A percentile compares a stretch with the other conserved stretches of the same genome.
Evolutionary conservation across 352 stramenopile genomes (phyloP).

Genomic region (Pythium periplocum): DNA sequence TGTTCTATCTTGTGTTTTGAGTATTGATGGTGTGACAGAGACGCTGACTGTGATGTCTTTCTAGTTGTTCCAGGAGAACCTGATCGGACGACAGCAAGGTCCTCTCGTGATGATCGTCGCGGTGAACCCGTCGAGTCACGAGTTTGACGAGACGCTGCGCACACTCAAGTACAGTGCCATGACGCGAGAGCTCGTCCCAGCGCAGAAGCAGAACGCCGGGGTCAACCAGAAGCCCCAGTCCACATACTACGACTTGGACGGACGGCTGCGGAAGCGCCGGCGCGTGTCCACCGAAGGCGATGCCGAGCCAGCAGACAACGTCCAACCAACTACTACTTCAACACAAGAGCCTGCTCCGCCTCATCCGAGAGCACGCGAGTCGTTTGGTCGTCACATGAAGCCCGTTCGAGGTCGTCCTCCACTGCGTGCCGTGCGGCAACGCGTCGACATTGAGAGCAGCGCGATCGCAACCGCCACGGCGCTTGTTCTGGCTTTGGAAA

Average conservation of each 20-base stretch:
- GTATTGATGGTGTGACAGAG: no score
- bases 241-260: conserved; percentile 29
- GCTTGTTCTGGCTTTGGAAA: conserved; percentile 10
- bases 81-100: conserved; percentile 77
- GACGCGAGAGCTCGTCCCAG: conserved; percentile 87
- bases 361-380: conserved; percentile 6
- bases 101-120: conserved; percentile 96
- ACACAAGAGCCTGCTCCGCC: no score
- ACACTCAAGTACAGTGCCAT: conserved; percentile 93
- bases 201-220: conserved; percentile 21
- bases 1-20: conserved; percentile 1
- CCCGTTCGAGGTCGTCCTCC: conserved; percentile 7
- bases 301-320: not conserved
- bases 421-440: conserved; percentile 3
- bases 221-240: conserved; percentile 26
- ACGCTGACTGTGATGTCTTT: no score
- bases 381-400: conserved; percentile 21
- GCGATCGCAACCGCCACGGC: conserved; percentile 6
- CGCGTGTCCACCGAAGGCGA: conserved; percentile 13
- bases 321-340: no score
- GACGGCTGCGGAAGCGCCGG: conserved; percentile 18
- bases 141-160: conserved; percentile 96
- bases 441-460: not conserved
- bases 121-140: conserved; percentile 88
- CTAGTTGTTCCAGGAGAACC: conserved; percentile 93